Evolutionary conservation across 805 yeast species (phyloP).

Genomic region (Myxozyma udenii): DNA sequence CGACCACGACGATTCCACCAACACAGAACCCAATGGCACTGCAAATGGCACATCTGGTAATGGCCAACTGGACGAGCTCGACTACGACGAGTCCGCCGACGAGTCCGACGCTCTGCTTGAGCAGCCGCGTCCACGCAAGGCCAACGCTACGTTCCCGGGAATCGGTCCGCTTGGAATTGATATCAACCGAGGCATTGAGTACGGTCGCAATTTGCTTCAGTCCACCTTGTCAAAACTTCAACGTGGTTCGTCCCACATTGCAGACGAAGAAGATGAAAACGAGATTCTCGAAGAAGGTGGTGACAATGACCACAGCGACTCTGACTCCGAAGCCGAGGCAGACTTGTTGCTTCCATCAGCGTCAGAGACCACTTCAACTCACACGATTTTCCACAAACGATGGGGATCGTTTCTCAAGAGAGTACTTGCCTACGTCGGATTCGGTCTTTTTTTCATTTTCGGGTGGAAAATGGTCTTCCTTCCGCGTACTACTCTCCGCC

Average conservation of each 20-base stretch:
- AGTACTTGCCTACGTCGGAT: conserved; percentile 47
- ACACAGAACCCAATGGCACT: neutral
- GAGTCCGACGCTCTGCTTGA: conserved; percentile 17
- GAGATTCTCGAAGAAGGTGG: neutral
- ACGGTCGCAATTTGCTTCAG: conserved; percentile 11
- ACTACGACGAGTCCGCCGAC: conserved; percentile 25
- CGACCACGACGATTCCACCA: neutral
- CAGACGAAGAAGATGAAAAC: conserved; percentile 4
- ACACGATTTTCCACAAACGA: conserved; percentile 8
- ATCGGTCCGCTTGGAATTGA: neutral
- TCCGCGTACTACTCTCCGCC: conserved; percentile 76
- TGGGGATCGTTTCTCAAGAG: conserved; percentile 33
- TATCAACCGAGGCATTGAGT: neutral
- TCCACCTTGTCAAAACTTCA: conserved; percentile 3
- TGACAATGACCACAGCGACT: conserved; percentile 3
- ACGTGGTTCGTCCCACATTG: conserved; percentile 3
- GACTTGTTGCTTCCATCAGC: conserved; percentile 29
- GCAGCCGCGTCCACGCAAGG: conserved; percentile 23
- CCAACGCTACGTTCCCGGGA: too few relatives aligned
- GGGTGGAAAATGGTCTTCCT: conserved; percentile 67
- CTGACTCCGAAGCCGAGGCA: conserved; percentile 23
- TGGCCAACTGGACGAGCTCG: conserved; percentile 19
- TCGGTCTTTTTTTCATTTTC: conserved; percentile 52
- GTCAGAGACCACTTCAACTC: conserved; percentile 21
- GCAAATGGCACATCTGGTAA: neutral